Evolutionary conservation across 345 rosid species (phyloP).

Genomic region (Orychophragmus violaceus): DNA sequence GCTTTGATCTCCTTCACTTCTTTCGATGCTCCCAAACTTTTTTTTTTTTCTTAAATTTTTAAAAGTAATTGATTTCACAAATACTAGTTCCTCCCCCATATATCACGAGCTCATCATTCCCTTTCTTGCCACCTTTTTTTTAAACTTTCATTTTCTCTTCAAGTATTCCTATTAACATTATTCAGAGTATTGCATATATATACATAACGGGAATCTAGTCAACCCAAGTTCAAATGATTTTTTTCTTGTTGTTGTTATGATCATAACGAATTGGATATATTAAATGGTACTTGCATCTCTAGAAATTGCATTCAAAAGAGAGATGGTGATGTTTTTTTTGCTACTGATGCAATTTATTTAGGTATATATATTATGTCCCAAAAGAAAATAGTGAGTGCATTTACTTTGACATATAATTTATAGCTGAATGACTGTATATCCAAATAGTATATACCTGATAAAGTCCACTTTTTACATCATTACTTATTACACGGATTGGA

Average conservation of each 20-base stretch:
- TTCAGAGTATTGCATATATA: neutral
- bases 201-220: constrained; percentile 3
- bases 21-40: constrained; percentile 40
- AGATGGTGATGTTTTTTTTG: neutral
- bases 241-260: constrained; percentile 12
- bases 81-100: constrained; percentile 16
- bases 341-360: neutral
- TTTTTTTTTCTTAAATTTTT: neutral
- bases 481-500: neutral
- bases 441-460: neutral
- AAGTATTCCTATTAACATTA: neutral
- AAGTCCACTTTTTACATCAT: neutral
- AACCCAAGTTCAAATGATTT: constrained; percentile 2
- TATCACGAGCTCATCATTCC: constrained; percentile 52
- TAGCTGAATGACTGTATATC: neutral
- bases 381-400: neutral
- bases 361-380: neutral
- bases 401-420: neutral
- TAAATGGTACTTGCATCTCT: constrained; percentile 14
- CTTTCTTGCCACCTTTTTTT: neutral
- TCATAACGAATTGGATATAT: constrained; percentile 9
- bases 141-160: constrained; percentile 12
- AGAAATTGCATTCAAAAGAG: neutral
- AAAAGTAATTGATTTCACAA: neutral
- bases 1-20: constrained; percentile 38